Evolutionary conservation across 2,329 filamentous ascomycete species (phyloP).

Genomic region (Neofusicoccum sp.): DNA sequence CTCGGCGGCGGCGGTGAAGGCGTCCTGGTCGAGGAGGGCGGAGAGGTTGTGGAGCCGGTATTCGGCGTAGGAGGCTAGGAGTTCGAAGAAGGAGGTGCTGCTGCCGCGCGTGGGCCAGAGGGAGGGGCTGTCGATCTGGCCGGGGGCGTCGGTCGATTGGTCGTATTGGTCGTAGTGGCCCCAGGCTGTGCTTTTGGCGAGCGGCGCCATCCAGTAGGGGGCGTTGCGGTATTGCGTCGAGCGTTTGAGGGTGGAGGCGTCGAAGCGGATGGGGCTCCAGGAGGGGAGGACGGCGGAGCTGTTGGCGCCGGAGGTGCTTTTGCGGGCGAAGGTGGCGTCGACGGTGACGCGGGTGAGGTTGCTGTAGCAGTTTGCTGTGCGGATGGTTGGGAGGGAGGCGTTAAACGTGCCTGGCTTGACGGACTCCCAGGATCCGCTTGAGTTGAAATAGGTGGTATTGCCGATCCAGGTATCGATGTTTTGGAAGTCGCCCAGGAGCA

Average conservation of each 20-base stretch:
- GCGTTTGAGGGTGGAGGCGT: background rate
- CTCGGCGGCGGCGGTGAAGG: background rate
- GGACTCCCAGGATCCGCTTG: background rate
- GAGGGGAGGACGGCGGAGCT: background rate
- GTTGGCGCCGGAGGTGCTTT: background rate
- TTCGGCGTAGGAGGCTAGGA: background rate
- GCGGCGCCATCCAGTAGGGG: conserved; percentile 7
- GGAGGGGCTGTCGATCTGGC: background rate
- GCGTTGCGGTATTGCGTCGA: background rate
- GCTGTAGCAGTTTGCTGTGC: background rate
- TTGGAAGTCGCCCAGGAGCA: background rate
- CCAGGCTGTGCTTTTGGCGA: background rate
- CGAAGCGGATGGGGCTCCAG: conserved; percentile 13
- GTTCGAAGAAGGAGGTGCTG: conserved; percentile 14
- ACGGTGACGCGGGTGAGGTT: conserved; percentile 7
- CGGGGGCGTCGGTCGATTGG: background rate
- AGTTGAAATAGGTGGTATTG: background rate
- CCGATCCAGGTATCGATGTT: background rate
- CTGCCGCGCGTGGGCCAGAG: conserved; percentile 15
- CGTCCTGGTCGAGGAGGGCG: background rate
- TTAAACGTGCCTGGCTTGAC: conserved; percentile 2
- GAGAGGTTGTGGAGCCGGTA: background rate
- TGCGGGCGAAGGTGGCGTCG: conserved; percentile 5
- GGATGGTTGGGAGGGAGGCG: background rate
- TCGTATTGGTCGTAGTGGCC: conserved; percentile 15